These are phyloP conservation scores for Coffea humblotiana DNA, from an alignment of 305 asterid species.

Conservation along the genomic window DNA sequence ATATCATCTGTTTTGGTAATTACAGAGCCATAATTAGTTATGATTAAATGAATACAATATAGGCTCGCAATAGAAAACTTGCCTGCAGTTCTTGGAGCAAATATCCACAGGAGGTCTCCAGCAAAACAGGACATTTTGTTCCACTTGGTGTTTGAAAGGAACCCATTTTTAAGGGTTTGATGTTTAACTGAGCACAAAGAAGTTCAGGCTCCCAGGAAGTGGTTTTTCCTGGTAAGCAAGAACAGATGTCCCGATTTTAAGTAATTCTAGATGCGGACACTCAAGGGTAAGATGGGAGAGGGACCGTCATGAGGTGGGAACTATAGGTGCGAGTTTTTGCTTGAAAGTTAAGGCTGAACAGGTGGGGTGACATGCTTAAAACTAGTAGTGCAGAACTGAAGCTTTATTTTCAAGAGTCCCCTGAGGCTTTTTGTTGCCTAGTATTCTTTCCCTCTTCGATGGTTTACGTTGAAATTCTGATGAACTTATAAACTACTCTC, in stretches of 20 bases:
- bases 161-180: constrained; percentile 46
- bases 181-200: constrained; percentile 19
- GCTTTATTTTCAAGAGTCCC: constrained; percentile 68
- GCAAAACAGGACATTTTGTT: constrained; percentile 55
- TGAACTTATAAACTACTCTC: constrained; percentile 6
- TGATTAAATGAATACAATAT: neutral
- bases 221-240: constrained; percentile 23
- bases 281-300: constrained; percentile 23
- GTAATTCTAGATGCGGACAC: constrained; percentile 26
- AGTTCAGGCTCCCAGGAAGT: constrained; percentile 13
- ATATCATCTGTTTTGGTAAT: constrained; percentile 66
- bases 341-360: constrained; percentile 75
- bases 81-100: constrained; percentile 90
- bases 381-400: constrained; percentile 41
- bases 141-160: constrained; percentile 51
- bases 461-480: neutral
- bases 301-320: constrained; percentile 47
- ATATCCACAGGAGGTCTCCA: constrained; percentile 87
- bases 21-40: neutral
- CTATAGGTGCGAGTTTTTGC: constrained; percentile 64
- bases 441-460: constrained; percentile 28
- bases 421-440: constrained; percentile 36
- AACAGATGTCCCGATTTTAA: constrained; percentile 34
- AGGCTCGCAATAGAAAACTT: constrained; percentile 26
- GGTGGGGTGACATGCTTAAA: constrained; percentile 38